Evolutionary conservation across 2,329 filamentous ascomycete species (phyloP).

Genomic region (Colletotrichum cereale): DNA sequence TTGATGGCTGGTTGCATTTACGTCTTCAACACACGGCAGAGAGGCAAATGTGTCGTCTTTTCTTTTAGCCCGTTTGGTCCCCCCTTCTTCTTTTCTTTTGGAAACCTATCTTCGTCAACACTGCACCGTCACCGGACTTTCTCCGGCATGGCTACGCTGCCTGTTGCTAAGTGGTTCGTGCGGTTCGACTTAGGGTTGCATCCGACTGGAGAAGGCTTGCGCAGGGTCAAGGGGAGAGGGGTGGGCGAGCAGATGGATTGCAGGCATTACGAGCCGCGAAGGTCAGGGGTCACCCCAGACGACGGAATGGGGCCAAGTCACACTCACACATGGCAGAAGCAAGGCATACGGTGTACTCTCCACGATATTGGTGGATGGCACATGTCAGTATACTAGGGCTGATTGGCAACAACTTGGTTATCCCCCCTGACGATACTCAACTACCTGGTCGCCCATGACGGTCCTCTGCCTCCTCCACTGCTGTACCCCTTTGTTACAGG

Average conservation of each 20-base stretch:
- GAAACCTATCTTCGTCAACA: conserved; percentile 24
- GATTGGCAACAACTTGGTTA: conserved; percentile 31
- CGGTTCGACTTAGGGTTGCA: conserved; percentile 18
- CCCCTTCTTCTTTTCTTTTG: background rate
- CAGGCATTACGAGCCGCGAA: conserved; percentile 20
- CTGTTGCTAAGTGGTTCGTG: conserved; percentile 21
- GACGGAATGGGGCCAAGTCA: background rate
- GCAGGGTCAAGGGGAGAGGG: conserved; percentile 7
- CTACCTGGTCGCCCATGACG: background rate
- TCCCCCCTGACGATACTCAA: background rate
- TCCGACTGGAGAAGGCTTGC: conserved; percentile 1
- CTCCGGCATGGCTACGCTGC: background rate
- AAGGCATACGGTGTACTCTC: conserved; percentile 8
- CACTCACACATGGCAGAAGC: background rate
- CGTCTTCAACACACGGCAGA: conserved; percentile 27
- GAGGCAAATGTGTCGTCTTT: conserved; percentile 20
- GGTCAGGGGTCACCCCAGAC: conserved; percentile 18
- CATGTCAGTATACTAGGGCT: background rate
- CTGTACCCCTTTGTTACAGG: background rate
- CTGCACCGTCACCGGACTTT: background rate
- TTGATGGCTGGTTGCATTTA: background rate
- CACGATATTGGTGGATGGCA: conserved; percentile 7
- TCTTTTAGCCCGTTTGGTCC: background rate
- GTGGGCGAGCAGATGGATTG: background rate
- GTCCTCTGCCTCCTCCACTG: conserved; percentile 6